Base-by-base conservation (phyloP, 2,329 filamentous ascomycete genomes). In the Spiromastix sp. region DNA sequence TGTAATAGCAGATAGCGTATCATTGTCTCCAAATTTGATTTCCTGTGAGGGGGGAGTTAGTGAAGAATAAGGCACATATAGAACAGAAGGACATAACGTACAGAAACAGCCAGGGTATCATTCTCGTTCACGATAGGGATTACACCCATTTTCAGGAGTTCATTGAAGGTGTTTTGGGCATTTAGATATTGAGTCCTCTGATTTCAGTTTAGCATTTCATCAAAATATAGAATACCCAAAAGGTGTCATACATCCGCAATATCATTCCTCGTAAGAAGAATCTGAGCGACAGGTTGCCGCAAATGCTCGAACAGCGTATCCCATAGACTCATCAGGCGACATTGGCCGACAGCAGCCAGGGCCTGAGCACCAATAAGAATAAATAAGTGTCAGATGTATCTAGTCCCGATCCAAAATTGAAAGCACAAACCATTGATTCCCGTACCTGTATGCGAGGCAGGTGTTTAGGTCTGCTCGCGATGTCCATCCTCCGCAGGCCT, bases 111-210 rank as follows among this genome's bases (percentile, higher is more conserved):
- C 36, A 98, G 67, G 2, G 91, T 98, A 59, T 98, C 91, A 60
- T 98, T 98, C 63, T 98, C 91, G 52, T 98, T 98, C 44, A 98
- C 91, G 50, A 98, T 95, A 7, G 91, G 91, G 43, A 98, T 93
- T 17, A 96, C 89, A 2, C 87, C 87, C 81, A 95, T 91, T 50
- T 87, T 79, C 12, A 98, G 67, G 30, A 96, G 71, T 59, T 94
- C 85, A 34, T 77, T 74, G 56, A 98, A 84, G 0, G 91, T 96
- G 54, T 94, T 95, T 61, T 95, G 86, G 0, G 91, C 91, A 64
- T 98, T 98, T 44, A 87, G 72, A 57, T 96, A 98, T 68, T 93
- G 83, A 18, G 85, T 89, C 41, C 85, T 79, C 77, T 86, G 42
- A 7, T 21, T 11, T 39, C 3, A 13, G 25, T 32, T 51, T 37